Evolutionary conservation across 352 stramenopile genomes (phyloP), one percentile per base, ranked within the genome.

Genomic region (Hyaloperonospora brassicae): DNA sequence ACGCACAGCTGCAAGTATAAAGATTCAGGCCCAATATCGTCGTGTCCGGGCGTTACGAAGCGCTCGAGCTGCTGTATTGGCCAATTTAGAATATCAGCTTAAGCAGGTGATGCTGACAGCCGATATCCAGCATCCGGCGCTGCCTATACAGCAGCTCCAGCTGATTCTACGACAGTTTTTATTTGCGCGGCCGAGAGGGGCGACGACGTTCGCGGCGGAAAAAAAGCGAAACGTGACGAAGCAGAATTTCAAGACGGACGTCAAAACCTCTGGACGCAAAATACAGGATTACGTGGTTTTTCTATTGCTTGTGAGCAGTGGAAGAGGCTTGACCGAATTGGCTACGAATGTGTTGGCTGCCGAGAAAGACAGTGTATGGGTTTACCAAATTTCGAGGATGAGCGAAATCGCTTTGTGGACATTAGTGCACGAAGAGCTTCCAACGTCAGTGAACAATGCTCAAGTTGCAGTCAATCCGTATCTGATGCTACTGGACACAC

Each of bases 251-350:
- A 13, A 23, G 1, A 25, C n/a, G 2, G 48, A 68, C 7, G n/a
- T n/a, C 64, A 63, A 13, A 61, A n/a, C n/a, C n/a, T n/a, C 83
- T 8, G 27, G 27, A 52, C 55, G 57, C 1, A 79, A 76, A 50
- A 66, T 79, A 17, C 73, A 84, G 47, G 66, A 79, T 36, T 86
- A 85, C 50, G 30, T 88, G 30, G 62, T 86, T 10, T 69, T 75
- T 36, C 72, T 86, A 58, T 46, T 88, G 54, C 65, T 88, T 6
- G 66, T 84, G 51, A 86, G 70, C 34, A 63, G 69, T 24, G 47
- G 82, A n/a, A 62, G 62, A 25, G 76, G 69, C 14, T 14, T 48
- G 1, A 30, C n/a, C 1, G 47, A 62, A 6, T 17, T 46, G 0
- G 54, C 34, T 0, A 59, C 46, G 0, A 77, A 68, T 47, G 24